These are phyloP conservation scores for Penicillium vulpinum DNA, from an alignment of 2,329 filamentous ascomycete species.

Conservation along the genomic window DNA sequence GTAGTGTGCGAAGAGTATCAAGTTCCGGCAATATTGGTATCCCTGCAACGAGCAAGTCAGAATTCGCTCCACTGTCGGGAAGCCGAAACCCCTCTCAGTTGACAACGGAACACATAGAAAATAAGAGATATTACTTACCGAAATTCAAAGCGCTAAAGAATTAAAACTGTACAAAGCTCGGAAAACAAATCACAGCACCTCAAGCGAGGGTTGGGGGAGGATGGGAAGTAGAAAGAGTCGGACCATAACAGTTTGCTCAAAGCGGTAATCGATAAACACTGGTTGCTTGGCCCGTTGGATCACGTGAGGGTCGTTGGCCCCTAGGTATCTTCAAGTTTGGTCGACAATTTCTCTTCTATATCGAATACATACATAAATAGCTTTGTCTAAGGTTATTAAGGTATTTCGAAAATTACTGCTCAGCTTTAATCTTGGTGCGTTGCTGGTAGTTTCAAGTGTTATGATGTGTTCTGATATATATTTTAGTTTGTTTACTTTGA, in stretches of 20 bases:
- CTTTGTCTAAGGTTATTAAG: too few relatives aligned
- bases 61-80: conserved; percentile 20
- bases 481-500: too few relatives aligned
- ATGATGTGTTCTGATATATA: too few relatives aligned
- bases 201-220: conserved; percentile 18
- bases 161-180: conserved; percentile 25
- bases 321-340: too few relatives aligned
- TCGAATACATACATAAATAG: too few relatives aligned
- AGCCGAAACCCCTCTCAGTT: conserved; percentile 13
- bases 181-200: conserved; percentile 19
- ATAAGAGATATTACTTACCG: conserved; percentile 15
- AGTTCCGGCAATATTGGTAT: conserved; percentile 27
- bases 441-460: too few relatives aligned
- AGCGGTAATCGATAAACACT: conserved; percentile 44
- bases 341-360: too few relatives aligned
- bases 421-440: too few relatives aligned
- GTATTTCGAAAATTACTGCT: too few relatives aligned
- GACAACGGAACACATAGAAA: conserved; percentile 4
- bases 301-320: conserved; percentile 20
- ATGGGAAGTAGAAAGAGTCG: conserved; percentile 23
- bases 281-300: too few relatives aligned
- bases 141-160: conserved; percentile 31
- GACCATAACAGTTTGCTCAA: conserved; percentile 32
- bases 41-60: conserved; percentile 24
- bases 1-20: conserved; percentile 24